A percentile compares a stretch with the other conserved stretches of the same genome.
phyloP scores from a whole-genome alignment of 2,329 filamentous ascomycete species.

The Geosmithia flava region DNA sequence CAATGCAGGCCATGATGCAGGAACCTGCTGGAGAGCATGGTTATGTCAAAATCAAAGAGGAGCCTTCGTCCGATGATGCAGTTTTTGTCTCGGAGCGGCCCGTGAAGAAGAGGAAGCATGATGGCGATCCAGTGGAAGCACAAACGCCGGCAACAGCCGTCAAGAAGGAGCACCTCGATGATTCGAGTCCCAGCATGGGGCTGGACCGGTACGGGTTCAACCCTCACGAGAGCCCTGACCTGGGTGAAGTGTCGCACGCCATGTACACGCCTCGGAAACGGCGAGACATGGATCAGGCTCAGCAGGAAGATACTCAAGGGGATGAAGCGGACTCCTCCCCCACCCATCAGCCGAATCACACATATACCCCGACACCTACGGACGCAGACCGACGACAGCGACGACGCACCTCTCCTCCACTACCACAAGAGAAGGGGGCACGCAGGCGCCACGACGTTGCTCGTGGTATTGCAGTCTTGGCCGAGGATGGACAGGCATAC shows the following conservation, averaged over 20 bases:
- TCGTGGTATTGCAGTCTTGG: background rate
- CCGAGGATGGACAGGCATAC: slow-evolving; percentile 4
- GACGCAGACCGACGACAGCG: background rate
- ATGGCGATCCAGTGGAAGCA: slow-evolving; percentile 7
- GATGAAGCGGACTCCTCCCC: background rate
- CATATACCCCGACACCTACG: background rate
- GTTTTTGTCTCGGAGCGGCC: slow-evolving; percentile 37
- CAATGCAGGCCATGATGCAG: background rate
- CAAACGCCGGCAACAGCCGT: background rate
- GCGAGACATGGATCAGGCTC: slow-evolving; percentile 5
- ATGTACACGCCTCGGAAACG: slow-evolving; percentile 23
- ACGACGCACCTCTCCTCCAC: background rate
- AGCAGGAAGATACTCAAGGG: background rate
- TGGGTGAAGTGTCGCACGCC: slow-evolving; percentile 23
- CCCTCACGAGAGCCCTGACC: slow-evolving; percentile 46
- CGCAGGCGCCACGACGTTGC: background rate
- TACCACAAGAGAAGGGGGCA: background rate
- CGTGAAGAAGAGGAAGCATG: slow-evolving; percentile 33
- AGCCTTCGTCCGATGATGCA: slow-evolving; percentile 40
- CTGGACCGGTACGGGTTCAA: slow-evolving; percentile 12
- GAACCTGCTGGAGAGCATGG: slow-evolving; percentile 5
- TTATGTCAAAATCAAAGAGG: slow-evolving; percentile 26
- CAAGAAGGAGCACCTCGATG: slow-evolving; percentile 1
- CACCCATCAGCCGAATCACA: background rate
- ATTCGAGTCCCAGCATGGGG: slow-evolving; percentile 4